These are phyloP conservation scores for Penicillium cinerascens DNA, from an alignment of 495 filamentous ascomycete genomes.

Conservation along the genomic window DNA sequence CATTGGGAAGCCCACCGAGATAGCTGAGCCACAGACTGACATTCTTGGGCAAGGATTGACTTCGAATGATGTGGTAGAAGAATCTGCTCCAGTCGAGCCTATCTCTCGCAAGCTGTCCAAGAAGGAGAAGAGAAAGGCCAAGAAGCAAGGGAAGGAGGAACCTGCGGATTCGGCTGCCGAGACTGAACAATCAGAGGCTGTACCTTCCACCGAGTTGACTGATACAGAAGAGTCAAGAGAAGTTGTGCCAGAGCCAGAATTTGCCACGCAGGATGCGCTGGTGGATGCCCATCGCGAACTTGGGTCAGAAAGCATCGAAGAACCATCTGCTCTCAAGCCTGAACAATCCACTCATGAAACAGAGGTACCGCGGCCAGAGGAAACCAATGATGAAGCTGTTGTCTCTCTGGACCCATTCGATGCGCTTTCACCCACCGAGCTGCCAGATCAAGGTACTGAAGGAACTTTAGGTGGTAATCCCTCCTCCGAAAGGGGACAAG, in stretches of 20 bases:
- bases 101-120: constrained; percentile 31
- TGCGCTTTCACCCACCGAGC: neutral
- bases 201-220: neutral
- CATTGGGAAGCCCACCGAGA: too few species aligned
- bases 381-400: neutral
- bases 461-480: neutral
- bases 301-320: neutral
- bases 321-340: neutral
- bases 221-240: neutral
- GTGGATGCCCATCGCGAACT: neutral
- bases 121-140: constrained; percentile 42
- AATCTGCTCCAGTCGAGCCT: neutral
- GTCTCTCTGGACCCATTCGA: constrained; percentile 16
- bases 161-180: neutral
- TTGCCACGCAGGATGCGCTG: neutral
- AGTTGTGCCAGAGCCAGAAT: neutral
- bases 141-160: constrained; percentile 28
- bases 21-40: neutral
- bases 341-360: neutral
- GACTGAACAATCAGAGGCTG: neutral
- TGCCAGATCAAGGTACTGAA: neutral
- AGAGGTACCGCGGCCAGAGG: neutral
- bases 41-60: neutral
- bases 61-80: neutral
- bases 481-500: neutral